phyloP scores from a whole-genome alignment of 768 basidiomycete genomes.

The Hericium coralloides region DNA sequence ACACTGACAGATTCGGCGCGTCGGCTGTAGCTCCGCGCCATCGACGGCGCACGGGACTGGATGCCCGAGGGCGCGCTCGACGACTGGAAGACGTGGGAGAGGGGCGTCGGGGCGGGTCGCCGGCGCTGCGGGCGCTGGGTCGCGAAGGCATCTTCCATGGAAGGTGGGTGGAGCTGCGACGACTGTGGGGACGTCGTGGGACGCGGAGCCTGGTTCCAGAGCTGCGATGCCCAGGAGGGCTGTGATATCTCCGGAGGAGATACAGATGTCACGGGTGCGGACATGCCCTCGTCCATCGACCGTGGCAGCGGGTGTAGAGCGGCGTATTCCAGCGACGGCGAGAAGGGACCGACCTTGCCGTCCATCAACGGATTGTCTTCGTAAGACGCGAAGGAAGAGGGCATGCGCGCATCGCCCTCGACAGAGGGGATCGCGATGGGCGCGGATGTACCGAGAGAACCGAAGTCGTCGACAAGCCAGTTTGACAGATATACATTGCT shows the following conservation, averaged over 20 bases:
- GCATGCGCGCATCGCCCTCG: constrained; percentile 30
- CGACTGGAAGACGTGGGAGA: constrained; percentile 56
- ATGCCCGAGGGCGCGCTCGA: constrained; percentile 59
- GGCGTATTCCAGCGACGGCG: constrained; percentile 47
- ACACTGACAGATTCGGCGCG: constrained; percentile 58
- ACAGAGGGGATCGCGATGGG: constrained; percentile 52
- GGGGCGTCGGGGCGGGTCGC: constrained; percentile 30
- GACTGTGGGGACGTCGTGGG: constrained; percentile 27
- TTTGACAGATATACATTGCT: constrained; percentile 32
- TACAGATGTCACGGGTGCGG: constrained; percentile 29
- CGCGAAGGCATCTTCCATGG: constrained; percentile 32
- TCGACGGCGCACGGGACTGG: constrained; percentile 36
- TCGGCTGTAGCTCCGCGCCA: constrained; percentile 54
- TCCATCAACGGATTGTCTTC: constrained; percentile 25
- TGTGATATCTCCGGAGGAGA: constrained; percentile 56
- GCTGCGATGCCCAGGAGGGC: constrained; percentile 59
- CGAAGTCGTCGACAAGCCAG: constrained; percentile 57
- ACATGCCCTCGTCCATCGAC: constrained; percentile 29
- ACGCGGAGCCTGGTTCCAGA: constrained; percentile 39
- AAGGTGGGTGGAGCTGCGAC: constrained; percentile 29
- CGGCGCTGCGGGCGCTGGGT: constrained; percentile 30
- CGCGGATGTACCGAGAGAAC: constrained; percentile 30
- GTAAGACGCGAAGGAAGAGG: constrained; percentile 40
- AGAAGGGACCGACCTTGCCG: constrained; percentile 43
- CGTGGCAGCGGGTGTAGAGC: constrained; percentile 50